Evolutionary conservation across 139 green algal species (phyloP), one percentile per base, ranked within the genome.

Genomic region (Cymbomonas tetramitiformis): DNA sequence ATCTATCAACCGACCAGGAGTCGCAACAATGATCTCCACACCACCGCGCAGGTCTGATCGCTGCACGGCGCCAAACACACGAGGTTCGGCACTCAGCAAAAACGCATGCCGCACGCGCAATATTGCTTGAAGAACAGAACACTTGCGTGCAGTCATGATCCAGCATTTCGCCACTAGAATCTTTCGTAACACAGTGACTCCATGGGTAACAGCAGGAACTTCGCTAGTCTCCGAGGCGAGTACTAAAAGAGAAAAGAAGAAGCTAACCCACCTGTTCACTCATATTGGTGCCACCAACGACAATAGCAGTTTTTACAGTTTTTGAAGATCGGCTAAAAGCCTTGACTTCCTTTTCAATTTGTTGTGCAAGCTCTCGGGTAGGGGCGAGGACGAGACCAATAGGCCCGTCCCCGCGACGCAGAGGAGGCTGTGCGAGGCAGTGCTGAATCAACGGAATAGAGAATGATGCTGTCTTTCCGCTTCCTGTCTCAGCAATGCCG

Each of bases 321-420:
- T 76, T 69, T 15, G 39, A 62, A 1, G 60, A 61, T 4, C 44
- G 59, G 52, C 43, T 61, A 51, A 80, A 80, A 4, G 62, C 54
- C 40, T 73, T 69, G 58, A 24, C 56, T 63, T 77, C 92, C 78
- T 96, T 96, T 78, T 99, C 89, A 46, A 99, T 99, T 80, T 99
- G 92, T 79, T 99, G 92, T 12, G 92, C 92, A 72, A 99, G 81
- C 84, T 99, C 92, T 56, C 92, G 83, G 10, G 92, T 99, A 46
- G 92, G 92, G 2, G 92, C 92, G 49, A 99, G 81, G 46, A 99
- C 92, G 38, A 99, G 85, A 23, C 57, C 73, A 7, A 91, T 73
- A n/a, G 85, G 85, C 0, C 85, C 85, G 34, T 93, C 85, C 1
- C 83, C 83, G 1, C 65, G 65, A n/a, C 67, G 38, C 39, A 87